phyloP scores from a whole-genome alignment of 257 asterid genomes.

The Salvia rosmarinus region DNA sequence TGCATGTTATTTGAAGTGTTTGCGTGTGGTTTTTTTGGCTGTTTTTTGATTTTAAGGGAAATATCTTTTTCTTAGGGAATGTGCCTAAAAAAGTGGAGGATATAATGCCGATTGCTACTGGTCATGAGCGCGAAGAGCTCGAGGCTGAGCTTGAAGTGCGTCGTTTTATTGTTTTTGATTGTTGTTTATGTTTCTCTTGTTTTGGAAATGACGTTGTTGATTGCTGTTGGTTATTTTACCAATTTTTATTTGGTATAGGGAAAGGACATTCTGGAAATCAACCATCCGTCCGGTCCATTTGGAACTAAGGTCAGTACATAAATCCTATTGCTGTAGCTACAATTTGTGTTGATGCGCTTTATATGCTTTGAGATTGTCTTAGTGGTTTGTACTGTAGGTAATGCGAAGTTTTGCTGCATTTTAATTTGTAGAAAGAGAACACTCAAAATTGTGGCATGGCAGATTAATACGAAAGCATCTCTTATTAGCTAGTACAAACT shows the following conservation, averaged over 20 bases:
- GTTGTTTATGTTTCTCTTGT: background rate
- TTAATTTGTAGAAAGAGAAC: background rate
- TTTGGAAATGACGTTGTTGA: background rate
- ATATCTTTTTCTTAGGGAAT: conserved; percentile 42
- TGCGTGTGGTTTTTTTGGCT: background rate
- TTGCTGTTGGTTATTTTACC: conserved; percentile 2
- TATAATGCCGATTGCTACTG: conserved; percentile 95
- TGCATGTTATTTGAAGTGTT: conserved; percentile 12
- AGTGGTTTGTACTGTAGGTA: background rate
- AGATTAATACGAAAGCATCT: background rate
- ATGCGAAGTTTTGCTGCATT: background rate
- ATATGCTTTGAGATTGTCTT: background rate
- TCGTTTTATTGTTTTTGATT: conserved; percentile 20
- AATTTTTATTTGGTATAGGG: conserved; percentile 42
- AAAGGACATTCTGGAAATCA: conserved; percentile 56
- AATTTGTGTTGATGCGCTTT: background rate
- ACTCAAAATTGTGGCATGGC: background rate
- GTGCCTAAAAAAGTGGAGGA: conserved; percentile 73
- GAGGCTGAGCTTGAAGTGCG: conserved; percentile 84
- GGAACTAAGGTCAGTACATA: conserved; percentile 58
- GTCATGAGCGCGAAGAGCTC: conserved; percentile 96
- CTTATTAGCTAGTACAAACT: conserved; percentile 1
- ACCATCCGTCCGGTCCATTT: conserved; percentile 56
- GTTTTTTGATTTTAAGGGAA: background rate
- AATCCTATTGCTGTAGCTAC: background rate